Conservation (phyloP, 2,329 filamentous ascomycete species). For the Epichloe aotearoae region DNA sequence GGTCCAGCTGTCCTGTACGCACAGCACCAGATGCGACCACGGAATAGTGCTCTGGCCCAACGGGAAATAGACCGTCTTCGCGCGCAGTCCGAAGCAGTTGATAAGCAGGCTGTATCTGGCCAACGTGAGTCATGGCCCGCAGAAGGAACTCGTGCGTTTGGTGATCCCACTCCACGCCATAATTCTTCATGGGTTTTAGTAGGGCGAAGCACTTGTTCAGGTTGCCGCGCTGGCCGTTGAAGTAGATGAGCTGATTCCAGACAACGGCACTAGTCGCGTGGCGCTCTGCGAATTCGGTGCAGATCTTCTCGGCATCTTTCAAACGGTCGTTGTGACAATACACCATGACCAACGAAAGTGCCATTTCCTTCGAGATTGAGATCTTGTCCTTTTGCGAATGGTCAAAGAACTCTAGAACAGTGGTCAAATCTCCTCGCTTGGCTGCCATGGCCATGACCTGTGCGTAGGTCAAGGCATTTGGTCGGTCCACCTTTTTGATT, state of each 20-base stretch:
- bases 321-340: slow-evolving; percentile 36
- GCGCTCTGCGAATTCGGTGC: slow-evolving; percentile 36
- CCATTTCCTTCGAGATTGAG: slow-evolving; percentile 40
- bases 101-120: slow-evolving; percentile 36
- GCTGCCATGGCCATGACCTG: slow-evolving; percentile 63
- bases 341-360: slow-evolving; percentile 52
- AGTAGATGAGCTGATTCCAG: slow-evolving; percentile 67
- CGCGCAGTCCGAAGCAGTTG: slow-evolving; percentile 32
- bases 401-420: slow-evolving; percentile 51
- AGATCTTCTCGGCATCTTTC: slow-evolving; percentile 24
- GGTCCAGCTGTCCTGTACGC: slow-evolving; percentile 27
- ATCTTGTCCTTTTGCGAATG: slow-evolving; percentile 43
- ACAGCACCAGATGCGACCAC: slow-evolving; percentile 40
- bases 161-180: slow-evolving; percentile 32
- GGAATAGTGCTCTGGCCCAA: slow-evolving; percentile 35
- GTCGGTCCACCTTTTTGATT: slow-evolving; percentile 35
- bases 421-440: slow-evolving; percentile 58
- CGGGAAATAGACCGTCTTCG: slow-evolving; percentile 30
- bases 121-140: slow-evolving; percentile 32
- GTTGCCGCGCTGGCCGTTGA: slow-evolving; percentile 50
- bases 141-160: slow-evolving; percentile 38
- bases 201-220: slow-evolving; percentile 35
- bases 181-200: slow-evolving; percentile 34
- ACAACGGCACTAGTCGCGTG: slow-evolving; percentile 43
- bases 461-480: slow-evolving; percentile 53